These are phyloP conservation scores for Rosa hybrid DNA, from an alignment of 331 rosid species.

Conservation along the genomic window DNA sequence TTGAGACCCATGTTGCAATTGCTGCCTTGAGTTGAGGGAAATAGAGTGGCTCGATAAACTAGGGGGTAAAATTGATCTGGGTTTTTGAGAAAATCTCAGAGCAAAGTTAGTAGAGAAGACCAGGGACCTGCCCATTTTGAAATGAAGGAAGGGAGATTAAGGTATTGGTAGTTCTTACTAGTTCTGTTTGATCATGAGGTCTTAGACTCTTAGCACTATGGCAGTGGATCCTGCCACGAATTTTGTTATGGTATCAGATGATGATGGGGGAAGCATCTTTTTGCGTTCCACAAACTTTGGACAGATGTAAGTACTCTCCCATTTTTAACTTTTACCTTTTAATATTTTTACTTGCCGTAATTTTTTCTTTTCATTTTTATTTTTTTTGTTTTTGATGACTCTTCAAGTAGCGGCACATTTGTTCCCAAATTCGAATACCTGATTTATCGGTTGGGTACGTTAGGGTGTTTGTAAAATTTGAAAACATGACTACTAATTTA, in stretches of 20 bases:
- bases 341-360: not conserved
- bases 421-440: no score
- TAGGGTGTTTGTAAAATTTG: no score
- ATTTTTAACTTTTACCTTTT: not conserved
- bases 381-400: not conserved
- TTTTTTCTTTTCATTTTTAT: not conserved
- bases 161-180: not conserved
- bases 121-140: constrained; percentile 48
- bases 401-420: no score
- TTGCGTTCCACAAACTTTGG: constrained; percentile 16
- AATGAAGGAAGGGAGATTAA: not conserved
- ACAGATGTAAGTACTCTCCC: not conserved
- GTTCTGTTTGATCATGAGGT: not conserved
- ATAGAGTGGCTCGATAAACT: constrained; percentile 20
- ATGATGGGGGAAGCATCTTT: constrained; percentile 10
- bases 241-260: constrained; percentile 6
- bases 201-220: not conserved
- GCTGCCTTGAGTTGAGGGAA: constrained; percentile 15
- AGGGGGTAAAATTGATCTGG: constrained; percentile 29
- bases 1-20: constrained; percentile 36
- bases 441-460: no score
- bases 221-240: not conserved
- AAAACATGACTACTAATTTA: no score
- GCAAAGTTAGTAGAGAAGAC: constrained; percentile 50
- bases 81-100: constrained; percentile 31